Evolutionary conservation across 768 basidiomycete genomes (phyloP).

Genomic region (Rhizopogon rudus): DNA sequence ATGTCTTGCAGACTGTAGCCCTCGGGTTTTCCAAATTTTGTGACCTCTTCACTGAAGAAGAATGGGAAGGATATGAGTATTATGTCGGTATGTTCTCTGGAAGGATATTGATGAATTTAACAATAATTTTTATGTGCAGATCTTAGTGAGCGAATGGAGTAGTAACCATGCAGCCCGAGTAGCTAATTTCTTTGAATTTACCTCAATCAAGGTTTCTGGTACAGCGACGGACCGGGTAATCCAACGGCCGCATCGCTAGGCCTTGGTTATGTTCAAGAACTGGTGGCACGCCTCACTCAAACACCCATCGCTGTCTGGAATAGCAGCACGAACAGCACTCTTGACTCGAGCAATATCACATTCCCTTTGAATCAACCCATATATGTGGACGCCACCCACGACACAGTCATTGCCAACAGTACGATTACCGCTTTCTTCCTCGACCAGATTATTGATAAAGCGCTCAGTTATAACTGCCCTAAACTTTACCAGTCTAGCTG

Average conservation of each 20-base stretch:
- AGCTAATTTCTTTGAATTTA: not conserved
- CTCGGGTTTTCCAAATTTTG: constrained; percentile 49
- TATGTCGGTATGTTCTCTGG: constrained; percentile 20
- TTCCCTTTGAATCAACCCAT: constrained; percentile 34
- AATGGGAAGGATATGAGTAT: constrained; percentile 49
- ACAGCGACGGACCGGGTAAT: constrained; percentile 37
- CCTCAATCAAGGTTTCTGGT: constrained; percentile 22
- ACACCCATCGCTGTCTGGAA: constrained; percentile 33
- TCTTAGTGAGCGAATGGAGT: not conserved
- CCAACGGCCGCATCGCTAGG: constrained; percentile 34
- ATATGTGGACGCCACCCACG: constrained; percentile 44
- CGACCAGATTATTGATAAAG: not conserved
- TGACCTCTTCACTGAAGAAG: constrained; percentile 43
- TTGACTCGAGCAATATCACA: constrained; percentile 33
- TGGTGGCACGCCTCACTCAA: constrained; percentile 37
- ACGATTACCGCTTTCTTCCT: constrained; percentile 1
- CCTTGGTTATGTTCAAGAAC: constrained; percentile 38
- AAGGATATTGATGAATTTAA: not conserved
- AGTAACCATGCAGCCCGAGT: constrained; percentile 10
- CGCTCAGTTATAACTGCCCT: constrained; percentile 37
- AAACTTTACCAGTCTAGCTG: constrained; percentile 38
- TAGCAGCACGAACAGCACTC: constrained; percentile 42
- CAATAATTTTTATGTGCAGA: not conserved
- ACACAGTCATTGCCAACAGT: constrained; percentile 39
- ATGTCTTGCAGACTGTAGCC: constrained; percentile 34